Percentiles rank a stretch among this genome's conserved stretches.
phyloP scores from a whole-genome alignment of 2,329 filamentous ascomycete species.

The Cercospora citrullina region DNA sequence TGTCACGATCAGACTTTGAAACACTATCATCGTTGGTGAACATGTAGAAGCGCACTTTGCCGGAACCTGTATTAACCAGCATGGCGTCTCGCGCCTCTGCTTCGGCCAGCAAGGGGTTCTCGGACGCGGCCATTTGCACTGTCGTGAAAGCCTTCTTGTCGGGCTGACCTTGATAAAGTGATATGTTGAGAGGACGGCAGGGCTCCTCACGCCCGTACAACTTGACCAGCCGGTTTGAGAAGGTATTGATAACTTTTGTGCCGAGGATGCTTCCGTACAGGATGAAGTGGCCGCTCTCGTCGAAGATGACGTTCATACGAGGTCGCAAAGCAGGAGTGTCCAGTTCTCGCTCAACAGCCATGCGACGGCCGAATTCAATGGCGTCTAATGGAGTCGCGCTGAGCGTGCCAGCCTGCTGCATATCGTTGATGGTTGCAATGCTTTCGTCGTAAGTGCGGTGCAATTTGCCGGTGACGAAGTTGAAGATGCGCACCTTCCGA shows the following conservation, averaged over 20 bases:
- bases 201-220: constrained; percentile 89
- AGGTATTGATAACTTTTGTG: constrained; percentile 92
- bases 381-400: constrained; percentile 78
- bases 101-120: constrained; percentile 88
- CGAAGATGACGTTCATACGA: constrained; percentile 85
- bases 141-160: constrained; percentile 93
- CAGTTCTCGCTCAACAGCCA: constrained; percentile 83
- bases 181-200: constrained; percentile 77
- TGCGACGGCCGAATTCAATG: constrained; percentile 84
- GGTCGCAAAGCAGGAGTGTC: constrained; percentile 67
- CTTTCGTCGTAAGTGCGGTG: constrained; percentile 95
- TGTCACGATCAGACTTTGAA: constrained; percentile 79
- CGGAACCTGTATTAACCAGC: constrained; percentile 76
- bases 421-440: constrained; percentile 80
- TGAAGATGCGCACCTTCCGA: constrained; percentile 87
- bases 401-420: constrained; percentile 86
- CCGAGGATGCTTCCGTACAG: constrained; percentile 90
- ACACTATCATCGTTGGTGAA: constrained; percentile 89
- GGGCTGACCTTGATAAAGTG: constrained; percentile 90
- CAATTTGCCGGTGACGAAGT: constrained; percentile 85
- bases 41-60: constrained; percentile 94
- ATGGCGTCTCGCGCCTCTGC: constrained; percentile 90
- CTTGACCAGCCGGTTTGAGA: constrained; percentile 88
- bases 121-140: constrained; percentile 93
- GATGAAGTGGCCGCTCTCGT: constrained; percentile 94